Conservation (phyloP, 2,329 filamentous ascomycete species). For the Gnomoniopsis sp. region DNA sequence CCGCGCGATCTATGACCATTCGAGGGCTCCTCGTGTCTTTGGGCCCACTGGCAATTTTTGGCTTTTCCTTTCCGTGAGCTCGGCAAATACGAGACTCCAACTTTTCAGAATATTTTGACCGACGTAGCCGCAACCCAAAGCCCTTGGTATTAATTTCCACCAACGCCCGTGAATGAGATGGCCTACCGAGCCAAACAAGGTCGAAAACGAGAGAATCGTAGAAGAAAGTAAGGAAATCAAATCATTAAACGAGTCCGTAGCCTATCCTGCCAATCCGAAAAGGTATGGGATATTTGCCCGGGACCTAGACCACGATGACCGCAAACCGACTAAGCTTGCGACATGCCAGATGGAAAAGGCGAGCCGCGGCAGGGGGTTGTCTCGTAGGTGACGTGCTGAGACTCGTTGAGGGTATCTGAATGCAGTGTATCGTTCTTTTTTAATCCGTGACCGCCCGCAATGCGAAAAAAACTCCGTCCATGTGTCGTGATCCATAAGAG, state of each 20-base stretch:
- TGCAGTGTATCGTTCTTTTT: constrained; percentile 19
- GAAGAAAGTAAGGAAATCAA: constrained; percentile 19
- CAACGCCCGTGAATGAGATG: constrained; percentile 17
- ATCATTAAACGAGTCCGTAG: constrained; percentile 12
- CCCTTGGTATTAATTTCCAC: constrained; percentile 17
- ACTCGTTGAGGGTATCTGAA: constrained; percentile 18
- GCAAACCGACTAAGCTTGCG: background rate
- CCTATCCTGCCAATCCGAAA: background rate
- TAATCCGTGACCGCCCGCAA: constrained; percentile 17
- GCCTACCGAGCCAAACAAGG: constrained; percentile 16
- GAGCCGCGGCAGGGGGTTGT: background rate
- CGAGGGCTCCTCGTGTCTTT: no score
- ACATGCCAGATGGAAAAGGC: background rate
- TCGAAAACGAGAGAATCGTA: constrained; percentile 24
- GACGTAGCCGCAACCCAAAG: constrained; percentile 12
- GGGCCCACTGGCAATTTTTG: background rate
- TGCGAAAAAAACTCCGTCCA: constrained; percentile 15
- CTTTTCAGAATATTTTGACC: constrained; percentile 7
- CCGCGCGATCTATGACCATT: no score
- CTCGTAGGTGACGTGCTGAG: constrained; percentile 7
- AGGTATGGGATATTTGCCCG: background rate
- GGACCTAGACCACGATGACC: background rate
- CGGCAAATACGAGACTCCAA: background rate
- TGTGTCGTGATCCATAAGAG: constrained; percentile 1
- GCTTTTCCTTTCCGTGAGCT: background rate